A percentile compares a stretch with the other conserved stretches of the same genome.
Conservation (phyloP, 78 protist species). For the Creolimax fragrantissima region DNA sequence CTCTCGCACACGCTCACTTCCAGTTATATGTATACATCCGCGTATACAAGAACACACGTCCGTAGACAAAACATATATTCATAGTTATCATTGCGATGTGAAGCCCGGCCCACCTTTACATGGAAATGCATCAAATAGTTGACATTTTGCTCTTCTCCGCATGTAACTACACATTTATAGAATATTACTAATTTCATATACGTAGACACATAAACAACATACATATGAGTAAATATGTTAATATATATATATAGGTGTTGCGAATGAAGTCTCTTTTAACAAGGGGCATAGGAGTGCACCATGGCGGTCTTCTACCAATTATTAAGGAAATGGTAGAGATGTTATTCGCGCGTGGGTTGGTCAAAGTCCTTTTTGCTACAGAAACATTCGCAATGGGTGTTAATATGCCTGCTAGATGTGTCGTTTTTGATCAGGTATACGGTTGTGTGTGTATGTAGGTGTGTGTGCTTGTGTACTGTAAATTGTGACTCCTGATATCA, state of each 20-base stretch:
- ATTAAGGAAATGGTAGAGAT: slow-evolving; percentile 88
- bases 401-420: slow-evolving; percentile 94
- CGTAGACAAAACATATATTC: no score
- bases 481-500: no score
- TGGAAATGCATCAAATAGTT: no score
- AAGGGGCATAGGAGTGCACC: slow-evolving; percentile 94
- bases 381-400: slow-evolving; percentile 99
- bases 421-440: slow-evolving; percentile 63
- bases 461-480: no score
- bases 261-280: slow-evolving; percentile 44
- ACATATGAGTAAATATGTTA: no score
- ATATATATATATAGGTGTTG: slow-evolving; percentile 62
- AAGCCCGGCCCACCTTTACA: no score
- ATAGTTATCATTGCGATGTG: no score
- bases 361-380: slow-evolving; percentile 85
- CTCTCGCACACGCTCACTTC: background rate
- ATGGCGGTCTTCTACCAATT: slow-evolving; percentile 92
- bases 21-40: background rate
- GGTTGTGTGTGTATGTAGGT: no score
- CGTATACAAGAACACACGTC: no score
- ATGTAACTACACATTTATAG: no score
- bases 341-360: slow-evolving; percentile 73
- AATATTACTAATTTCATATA: no score
- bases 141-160: background rate
- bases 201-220: no score